A percentile compares a stretch with the other conserved stretches of the same genome.
Conservation (phyloP, 1,284 basidiomycete species). For the Ceratobasidium sp. region DNA sequence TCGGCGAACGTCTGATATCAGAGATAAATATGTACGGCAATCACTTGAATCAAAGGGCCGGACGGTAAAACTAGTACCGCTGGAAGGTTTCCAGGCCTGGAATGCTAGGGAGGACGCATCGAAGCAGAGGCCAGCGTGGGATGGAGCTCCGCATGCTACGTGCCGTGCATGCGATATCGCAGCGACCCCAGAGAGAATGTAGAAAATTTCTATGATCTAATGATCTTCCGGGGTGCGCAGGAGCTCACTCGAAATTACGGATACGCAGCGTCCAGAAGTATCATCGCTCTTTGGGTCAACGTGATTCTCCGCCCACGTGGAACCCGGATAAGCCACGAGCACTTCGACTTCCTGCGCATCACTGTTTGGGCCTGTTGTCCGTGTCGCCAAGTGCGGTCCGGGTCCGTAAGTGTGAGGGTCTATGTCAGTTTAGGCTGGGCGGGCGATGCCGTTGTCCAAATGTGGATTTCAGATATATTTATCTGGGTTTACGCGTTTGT, state of each 20-base stretch:
- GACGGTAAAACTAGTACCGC: slow-evolving; percentile 7
- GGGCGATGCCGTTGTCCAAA: slow-evolving; percentile 24
- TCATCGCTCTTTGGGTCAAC: slow-evolving; percentile 18
- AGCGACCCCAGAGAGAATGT: slow-evolving; percentile 18
- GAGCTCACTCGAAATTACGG: slow-evolving; percentile 29
- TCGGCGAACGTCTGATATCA: slow-evolving; percentile 10
- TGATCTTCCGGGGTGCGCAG: slow-evolving; percentile 25
- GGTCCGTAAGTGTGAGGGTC: slow-evolving; percentile 1
- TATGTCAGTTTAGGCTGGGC: slow-evolving; percentile 3
- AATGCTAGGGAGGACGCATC: slow-evolving; percentile 8
- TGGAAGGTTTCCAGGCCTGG: slow-evolving; percentile 21
- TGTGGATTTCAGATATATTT: slow-evolving; percentile 25
- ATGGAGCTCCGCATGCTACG: slow-evolving; percentile 25
- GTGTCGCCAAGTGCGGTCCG: slow-evolving; percentile 26
- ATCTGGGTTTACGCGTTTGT: slow-evolving; percentile 14
- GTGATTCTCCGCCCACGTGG: slow-evolving; percentile 45
- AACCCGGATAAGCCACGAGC: neutral
- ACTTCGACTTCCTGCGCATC: slow-evolving; percentile 23
- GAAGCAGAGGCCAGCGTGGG: slow-evolving; percentile 20
- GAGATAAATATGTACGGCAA: slow-evolving; percentile 10
- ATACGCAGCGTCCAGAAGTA: slow-evolving; percentile 16
- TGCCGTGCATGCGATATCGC: slow-evolving; percentile 24
- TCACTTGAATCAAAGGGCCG: slow-evolving; percentile 9
- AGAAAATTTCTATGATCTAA: slow-evolving; percentile 28
- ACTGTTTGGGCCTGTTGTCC: slow-evolving; percentile 1